Base-by-base conservation (phyloP, 2,329 filamentous ascomycete genomes). In the Dryadomyces quercivorus region DNA sequence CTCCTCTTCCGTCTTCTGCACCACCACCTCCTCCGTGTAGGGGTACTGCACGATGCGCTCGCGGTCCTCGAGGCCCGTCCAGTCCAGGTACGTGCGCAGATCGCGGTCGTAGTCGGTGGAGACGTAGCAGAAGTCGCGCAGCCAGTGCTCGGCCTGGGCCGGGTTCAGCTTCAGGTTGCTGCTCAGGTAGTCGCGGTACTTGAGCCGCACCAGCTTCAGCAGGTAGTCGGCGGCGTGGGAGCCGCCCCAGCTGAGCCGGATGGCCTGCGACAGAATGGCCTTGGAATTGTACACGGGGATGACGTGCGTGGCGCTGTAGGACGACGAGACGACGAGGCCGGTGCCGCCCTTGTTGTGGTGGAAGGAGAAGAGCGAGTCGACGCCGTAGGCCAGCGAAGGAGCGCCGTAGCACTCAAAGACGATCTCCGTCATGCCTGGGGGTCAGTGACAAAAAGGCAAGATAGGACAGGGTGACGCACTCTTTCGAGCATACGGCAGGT, bases 311-410 rank as follows among this genome's bases (percentile, higher is more conserved):
- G 93, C 88, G 48, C 89, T 95, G 66, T 96, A 86, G 3, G 90
- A 95, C 0, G 91, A 95, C 2, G 89, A 94, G 36, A 97, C 80
- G 42, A 98, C 86, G 21, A 98, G 75, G 7, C 93, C 93, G 26
- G 88, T 92, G 51, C 77, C 82, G 59, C 93, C 93, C 58, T 86
- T 82, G 67, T 98, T 98, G 72, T 95, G 87, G 58, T 85, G 78
- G 72, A 95, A 98, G 20, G 92, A 94, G 72, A 98, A 98, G 36
- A 98, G 80, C 12, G 91, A 94, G 69, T 98, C 93, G 70, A 98
- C 91, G 52, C 93, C 93, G 69, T 93, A 96, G 18, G 91, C 87
- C 26, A 96, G 78, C 1, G 88, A 92, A 0, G 93, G 92, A 12
- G 88, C 91, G 57, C 82, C 81, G 68, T 98, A 98, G 70, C 90